Base-by-base conservation (phyloP, 2,329 filamentous ascomycete species). In the Mollisia scopiformis region DNA sequence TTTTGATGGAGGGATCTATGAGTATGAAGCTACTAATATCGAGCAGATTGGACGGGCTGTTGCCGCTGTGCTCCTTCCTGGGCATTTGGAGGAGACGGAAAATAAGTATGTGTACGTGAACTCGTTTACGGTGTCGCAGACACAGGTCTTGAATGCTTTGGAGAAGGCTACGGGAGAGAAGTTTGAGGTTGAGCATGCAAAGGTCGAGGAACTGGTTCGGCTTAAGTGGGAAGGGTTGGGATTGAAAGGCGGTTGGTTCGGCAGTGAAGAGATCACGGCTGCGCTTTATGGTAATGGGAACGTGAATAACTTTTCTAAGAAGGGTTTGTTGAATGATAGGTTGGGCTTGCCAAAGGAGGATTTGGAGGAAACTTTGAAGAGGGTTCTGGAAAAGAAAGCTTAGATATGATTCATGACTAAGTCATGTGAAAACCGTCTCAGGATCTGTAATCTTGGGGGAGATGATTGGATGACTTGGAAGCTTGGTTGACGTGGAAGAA, bases 51-150 rank as follows among this genome's bases (percentile, higher is more conserved):
- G 72, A 6, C 66, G 71, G 30, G 66, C 71, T 25, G 59, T 75
- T 1, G 72, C 71, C 13, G 68, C 66, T 23, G 57, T 74, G 3
- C 62, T 78, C 25, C 64, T 68, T 35, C 41, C 41, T 25, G 41
- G 27, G 23, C 67, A 75, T 21, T 69, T 70, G 0, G 73, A 75
- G 8, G 68, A 73, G 28, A 66, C 75, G 10, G 65, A 68, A 6
- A 76, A 77, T 60, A 62, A 59, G 31, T 72, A 67, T 54, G 63
- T 74, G 14, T 74, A 71, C 62, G 65, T 72, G 31, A 66, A 69
- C 41, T 73, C 72, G 7, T 72, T 74, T 41, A 59, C 64, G 30
- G 57, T 68, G 13, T 72, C 68, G 21, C 73, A 75, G 64, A 69
- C 68, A 14, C 69, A 75, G 37, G 59, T 75, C 11, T 65, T 75